Conservation (phyloP, 495 filamentous ascomycete species). For the Aspergillus taichungensis region DNA sequence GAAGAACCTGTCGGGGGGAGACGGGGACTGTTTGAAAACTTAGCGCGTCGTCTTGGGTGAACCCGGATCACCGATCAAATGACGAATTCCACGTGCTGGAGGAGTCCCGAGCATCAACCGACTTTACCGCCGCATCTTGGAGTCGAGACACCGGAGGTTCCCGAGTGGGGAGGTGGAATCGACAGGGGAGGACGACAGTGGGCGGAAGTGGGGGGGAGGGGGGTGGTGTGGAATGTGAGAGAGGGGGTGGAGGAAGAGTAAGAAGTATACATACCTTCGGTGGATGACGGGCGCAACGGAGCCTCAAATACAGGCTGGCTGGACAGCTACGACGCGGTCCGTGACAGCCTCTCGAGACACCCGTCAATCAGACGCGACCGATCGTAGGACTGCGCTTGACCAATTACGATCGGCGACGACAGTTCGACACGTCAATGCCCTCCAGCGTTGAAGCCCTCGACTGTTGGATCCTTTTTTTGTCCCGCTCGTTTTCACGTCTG, state of each 20-base stretch:
- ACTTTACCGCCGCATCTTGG: conserved; percentile 12
- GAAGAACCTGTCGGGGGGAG: conserved; percentile 26
- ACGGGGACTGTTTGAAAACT: conserved; percentile 21
- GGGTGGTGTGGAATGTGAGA: background rate
- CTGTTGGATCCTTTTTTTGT: too few relatives aligned
- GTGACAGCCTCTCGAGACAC: conserved; percentile 22
- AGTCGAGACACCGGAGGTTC: conserved; percentile 26
- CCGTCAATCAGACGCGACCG: conserved; percentile 29
- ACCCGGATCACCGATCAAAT: background rate
- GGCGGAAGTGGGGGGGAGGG: conserved; percentile 20
- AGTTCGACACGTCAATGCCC: too few relatives aligned
- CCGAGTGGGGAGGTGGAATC: conserved; percentile 32
- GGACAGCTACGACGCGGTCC: conserved; percentile 31
- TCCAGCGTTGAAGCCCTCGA: too few relatives aligned
- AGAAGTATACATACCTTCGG: conserved; percentile 18
- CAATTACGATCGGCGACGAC: background rate
- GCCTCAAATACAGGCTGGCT: background rate
- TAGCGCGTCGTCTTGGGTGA: conserved; percentile 11
- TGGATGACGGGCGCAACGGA: conserved; percentile 17
- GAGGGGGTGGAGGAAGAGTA: conserved; percentile 6
- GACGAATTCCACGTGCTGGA: background rate
- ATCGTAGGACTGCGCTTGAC: conserved; percentile 20
- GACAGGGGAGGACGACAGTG: conserved; percentile 1
- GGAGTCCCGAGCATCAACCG: background rate
- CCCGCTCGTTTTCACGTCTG: too few relatives aligned